Evolutionary conservation across 139 green algal species (phyloP), one percentile per base, ranked within the genome.

Genomic region (Klebsormidium nitens): DNA sequence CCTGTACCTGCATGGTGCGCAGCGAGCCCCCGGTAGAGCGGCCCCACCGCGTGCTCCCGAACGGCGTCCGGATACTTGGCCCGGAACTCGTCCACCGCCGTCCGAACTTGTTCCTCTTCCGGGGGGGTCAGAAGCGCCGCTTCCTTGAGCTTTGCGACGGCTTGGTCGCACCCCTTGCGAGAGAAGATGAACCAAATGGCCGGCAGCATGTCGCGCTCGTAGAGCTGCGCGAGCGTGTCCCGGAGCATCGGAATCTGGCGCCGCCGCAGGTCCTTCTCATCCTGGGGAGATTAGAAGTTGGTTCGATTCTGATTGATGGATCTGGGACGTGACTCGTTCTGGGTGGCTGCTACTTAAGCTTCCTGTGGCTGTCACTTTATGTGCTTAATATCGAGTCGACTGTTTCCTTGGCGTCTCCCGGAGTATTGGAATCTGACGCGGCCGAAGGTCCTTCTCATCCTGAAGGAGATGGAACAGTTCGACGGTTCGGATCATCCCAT

Each of bases 121-220:
- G 4, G 23, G 4, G 35, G 5, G 3, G 14, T 38, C 23, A 75
- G 55, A 0, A 75, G 34, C 1, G 36, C 34, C 1, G 17, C 35
- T n/a, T 72, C 42, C 1, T 29, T 14, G 11, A 76, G n/a, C 19
- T 64, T 64, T 0, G 44, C 31, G 6, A 72, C 69, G 26, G 74
- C 66, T 1, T 76, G 36, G 73, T 96, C 91, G 64, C 91, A 96
- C 19, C 85, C 88, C 26, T 79, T 69, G 14, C 90, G 74, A 37
- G 67, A 85, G 76, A 96, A 90, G 59, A 96, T 90, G 82, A 96
- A 95, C 87, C 86, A 95, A 35, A 96, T 93, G 52, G 87, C 89
- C 0, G 91, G 91, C 46, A 96, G 88, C 84, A 95, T 88, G 38
- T 87, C 68, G 3, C 59, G 34, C 5, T 42, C 19, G 0, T 59